Evolutionary conservation across 176 grass and related monocot genomes (phyloP), one percentile per base, ranked within the genome.

Genomic region (Bonia amplexicaulis): DNA sequence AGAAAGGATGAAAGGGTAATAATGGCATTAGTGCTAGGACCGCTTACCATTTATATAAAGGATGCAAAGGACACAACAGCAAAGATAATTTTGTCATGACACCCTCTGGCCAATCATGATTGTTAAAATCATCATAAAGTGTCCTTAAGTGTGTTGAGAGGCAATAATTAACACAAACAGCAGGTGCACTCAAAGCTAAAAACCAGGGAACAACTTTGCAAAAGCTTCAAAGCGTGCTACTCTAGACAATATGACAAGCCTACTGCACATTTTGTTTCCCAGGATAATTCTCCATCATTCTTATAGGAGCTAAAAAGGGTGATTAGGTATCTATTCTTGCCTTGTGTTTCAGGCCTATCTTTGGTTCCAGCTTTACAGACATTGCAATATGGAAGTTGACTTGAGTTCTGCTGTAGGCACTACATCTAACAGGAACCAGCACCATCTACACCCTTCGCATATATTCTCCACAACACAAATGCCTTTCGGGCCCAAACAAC

Each of bases 271-370:
- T 74, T 57, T 77, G 7, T 26, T 48, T 31, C 13, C 65, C 41
- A 52, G 9, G 72, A 44, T 62, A 54, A 72, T 42, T 59, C 23
- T 9, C 1, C 23, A 79, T 84, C 66, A 73, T 73, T 78, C 26
- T 20, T 47, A 37, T 35, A 88, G 19, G 51, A 85, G 22, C 39
- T 75, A 61, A 74, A 80, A 80, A 65, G 58, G 12, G 58, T 15
- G 40, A 60, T 68, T 85, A 76, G 40, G 82, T 44, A 85, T 89
- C 22, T 76, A 81, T 80, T 69, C 61, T 31, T 85, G 76, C 52
- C 87, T 89, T 76, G 69, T 62, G 77, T 85, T 67, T 78, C 4
- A 66, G 86, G 57, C 51, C 52, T 60, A 75, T 41, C n/a, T 68
- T 75, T 68, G 26, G 52, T 60, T 68, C 6, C 25, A 60, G 11